Percentiles rank a stretch among this genome's conserved stretches.
Evolutionary conservation across 352 stramenopile genomes (phyloP).

Genomic region (Globisporangium solare): DNA sequence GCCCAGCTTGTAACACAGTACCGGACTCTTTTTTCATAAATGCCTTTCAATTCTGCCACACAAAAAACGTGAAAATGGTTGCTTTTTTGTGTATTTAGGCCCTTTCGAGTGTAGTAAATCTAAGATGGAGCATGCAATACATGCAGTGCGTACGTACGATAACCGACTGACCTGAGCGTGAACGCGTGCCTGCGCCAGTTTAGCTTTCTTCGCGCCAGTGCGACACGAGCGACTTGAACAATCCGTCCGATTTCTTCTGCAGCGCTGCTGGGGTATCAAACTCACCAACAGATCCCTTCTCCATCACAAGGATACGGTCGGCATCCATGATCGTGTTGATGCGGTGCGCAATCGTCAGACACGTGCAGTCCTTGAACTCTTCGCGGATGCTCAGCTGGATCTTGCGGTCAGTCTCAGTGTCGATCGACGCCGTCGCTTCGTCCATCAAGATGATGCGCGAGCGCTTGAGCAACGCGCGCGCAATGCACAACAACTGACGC

Average conservation of each 20-base stretch:
- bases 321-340: conserved; percentile 96
- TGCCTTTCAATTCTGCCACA: too few relatives aligned
- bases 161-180: too few relatives aligned
- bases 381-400: conserved; percentile 90
- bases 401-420: conserved; percentile 86
- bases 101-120: too few relatives aligned
- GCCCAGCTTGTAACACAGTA: too few relatives aligned
- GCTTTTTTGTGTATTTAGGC: too few relatives aligned
- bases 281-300: conserved; percentile 90
- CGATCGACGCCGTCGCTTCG: conserved; percentile 94
- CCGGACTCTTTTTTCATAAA: too few relatives aligned
- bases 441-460: conserved; percentile 96
- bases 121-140: too few relatives aligned
- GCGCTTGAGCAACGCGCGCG: conserved; percentile 89
- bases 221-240: conserved; percentile 73
- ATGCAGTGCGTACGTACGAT: too few relatives aligned
- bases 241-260: conserved; percentile 53
- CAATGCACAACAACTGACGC: conserved; percentile 95
- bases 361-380: conserved; percentile 91
- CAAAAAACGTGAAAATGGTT: too few relatives aligned
- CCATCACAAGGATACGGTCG: conserved; percentile 94
- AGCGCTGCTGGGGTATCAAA: conserved; percentile 88
- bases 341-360: conserved; percentile 97
- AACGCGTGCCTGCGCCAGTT: background rate
- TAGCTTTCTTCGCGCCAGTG: conserved; percentile 62